These are phyloP conservation scores for Trifolium pratense DNA, from an alignment of 306 rosid genomes.

Conservation along the genomic window DNA sequence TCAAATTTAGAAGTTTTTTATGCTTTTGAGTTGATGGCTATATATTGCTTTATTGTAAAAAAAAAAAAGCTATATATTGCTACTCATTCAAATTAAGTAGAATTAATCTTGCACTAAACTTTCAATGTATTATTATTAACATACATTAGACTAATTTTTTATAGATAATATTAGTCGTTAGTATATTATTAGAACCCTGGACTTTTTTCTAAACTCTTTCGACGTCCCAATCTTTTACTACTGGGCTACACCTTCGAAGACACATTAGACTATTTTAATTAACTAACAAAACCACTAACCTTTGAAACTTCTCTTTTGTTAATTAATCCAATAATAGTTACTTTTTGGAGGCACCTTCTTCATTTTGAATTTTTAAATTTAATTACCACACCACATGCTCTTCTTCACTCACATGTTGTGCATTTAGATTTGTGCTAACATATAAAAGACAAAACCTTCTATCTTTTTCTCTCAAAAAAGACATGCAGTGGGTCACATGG, in stretches of 20 bases:
- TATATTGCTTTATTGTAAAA: no score
- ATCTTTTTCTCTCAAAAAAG: conserved; percentile 42
- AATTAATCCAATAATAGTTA: conserved; percentile 35
- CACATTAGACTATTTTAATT: neutral
- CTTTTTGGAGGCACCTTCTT: conserved; percentile 42
- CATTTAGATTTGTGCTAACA: conserved; percentile 59
- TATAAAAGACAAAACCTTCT: conserved; percentile 58
- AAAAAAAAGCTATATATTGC: no score
- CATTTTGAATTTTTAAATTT: conserved; percentile 10
- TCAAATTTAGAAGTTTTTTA: neutral
- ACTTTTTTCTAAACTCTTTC: no score
- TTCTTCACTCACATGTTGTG: conserved; percentile 52
- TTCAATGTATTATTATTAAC: conserved; percentile 12
- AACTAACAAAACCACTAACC: conserved; percentile 26
- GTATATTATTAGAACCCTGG: no score
- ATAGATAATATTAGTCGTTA: no score
- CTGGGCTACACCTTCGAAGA: no score
- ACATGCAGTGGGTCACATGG: conserved; percentile 65
- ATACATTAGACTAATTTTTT: no score
- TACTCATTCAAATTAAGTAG: no score
- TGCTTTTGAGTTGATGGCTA: neutral
- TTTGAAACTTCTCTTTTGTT: conserved; percentile 40
- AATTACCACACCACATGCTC: conserved; percentile 38
- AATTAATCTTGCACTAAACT: conserved; percentile 18
- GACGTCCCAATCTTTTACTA: no score